These are phyloP conservation scores for Pelargonium cotyledonis DNA, from an alignment of 441 rosid species.

Conservation along the genomic window DNA sequence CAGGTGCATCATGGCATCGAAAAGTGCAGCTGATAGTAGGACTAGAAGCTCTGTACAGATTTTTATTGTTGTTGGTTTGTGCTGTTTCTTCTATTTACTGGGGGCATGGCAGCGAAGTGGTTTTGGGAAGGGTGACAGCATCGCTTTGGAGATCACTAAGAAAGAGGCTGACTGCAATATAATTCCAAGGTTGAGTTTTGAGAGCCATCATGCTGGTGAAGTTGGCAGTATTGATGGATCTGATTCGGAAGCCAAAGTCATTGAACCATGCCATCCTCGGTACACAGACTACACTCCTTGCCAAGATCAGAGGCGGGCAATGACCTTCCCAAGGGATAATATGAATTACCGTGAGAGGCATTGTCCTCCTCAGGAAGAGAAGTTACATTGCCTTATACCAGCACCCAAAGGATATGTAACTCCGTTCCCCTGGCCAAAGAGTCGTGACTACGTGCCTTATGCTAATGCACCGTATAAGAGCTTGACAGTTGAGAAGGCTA, in stretches of 20 bases:
- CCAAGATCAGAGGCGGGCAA: slow-evolving; percentile 18
- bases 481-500: slow-evolving; percentile 20
- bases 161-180: slow-evolving; percentile 8
- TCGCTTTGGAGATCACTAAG: slow-evolving; percentile 11
- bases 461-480: slow-evolving; percentile 16
- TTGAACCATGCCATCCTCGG: slow-evolving; percentile 12
- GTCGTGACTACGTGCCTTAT: slow-evolving; percentile 17
- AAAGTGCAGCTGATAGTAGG: slow-evolving; percentile 11
- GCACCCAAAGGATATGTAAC: slow-evolving; percentile 19
- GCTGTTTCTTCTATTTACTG: slow-evolving; percentile 18
- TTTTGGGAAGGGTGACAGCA: slow-evolving; percentile 15
- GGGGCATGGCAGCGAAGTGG: slow-evolving; percentile 19
- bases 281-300: slow-evolving; percentile 18
- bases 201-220: slow-evolving; percentile 13
- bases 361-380: slow-evolving; percentile 14
- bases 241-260: slow-evolving; percentile 5
- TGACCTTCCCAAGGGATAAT: slow-evolving; percentile 18
- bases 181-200: slow-evolving; percentile 11
- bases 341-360: slow-evolving; percentile 17
- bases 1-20: background rate
- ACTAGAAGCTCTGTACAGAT: slow-evolving; percentile 14
- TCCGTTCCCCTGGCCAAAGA: slow-evolving; percentile 19
- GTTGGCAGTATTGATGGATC: background rate
- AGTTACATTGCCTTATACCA: slow-evolving; percentile 15
- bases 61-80: slow-evolving; percentile 10